These are phyloP conservation scores for Paracoccidioides brasiliensis DNA, from an alignment of 2,329 filamentous ascomycete species.

Conservation along the genomic window DNA sequence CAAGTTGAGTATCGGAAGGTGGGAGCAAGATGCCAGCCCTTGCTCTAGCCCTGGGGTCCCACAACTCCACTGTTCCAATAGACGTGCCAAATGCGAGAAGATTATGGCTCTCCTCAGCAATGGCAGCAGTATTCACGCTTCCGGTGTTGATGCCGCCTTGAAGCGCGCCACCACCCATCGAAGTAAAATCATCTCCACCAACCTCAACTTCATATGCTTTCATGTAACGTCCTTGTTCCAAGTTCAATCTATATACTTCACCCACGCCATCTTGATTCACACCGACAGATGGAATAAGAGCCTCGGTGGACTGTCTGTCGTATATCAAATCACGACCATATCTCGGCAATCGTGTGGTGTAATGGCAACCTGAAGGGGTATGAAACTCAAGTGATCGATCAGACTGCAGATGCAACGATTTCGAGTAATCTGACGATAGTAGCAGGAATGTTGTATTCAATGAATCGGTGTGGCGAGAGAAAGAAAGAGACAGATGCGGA, in stretches of 20 bases:
- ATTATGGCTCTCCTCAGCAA: slow-evolving; percentile 82
- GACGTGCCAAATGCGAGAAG: slow-evolving; percentile 88
- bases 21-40: slow-evolving; percentile 63
- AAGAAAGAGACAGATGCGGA: slow-evolving; percentile 86
- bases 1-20: slow-evolving; percentile 29
- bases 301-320: slow-evolving; percentile 68
- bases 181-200: slow-evolving; percentile 62
- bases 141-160: slow-evolving; percentile 80
- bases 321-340: slow-evolving; percentile 87
- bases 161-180: slow-evolving; percentile 55
- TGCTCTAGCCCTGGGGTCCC: slow-evolving; percentile 76
- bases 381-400: slow-evolving; percentile 91
- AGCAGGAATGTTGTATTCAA: slow-evolving; percentile 86
- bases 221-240: slow-evolving; percentile 89
- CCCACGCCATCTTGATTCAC: slow-evolving; percentile 74
- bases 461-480: slow-evolving; percentile 77
- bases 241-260: slow-evolving; percentile 83
- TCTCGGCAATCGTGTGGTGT: slow-evolving; percentile 75
- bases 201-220: slow-evolving; percentile 85
- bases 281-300: slow-evolving; percentile 75
- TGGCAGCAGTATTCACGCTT: slow-evolving; percentile 72
- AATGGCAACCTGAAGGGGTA: slow-evolving; percentile 75
- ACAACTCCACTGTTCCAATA: slow-evolving; percentile 91
- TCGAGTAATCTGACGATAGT: slow-evolving; percentile 81
- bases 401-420: slow-evolving; percentile 83